Base-by-base conservation (phyloP, 2,329 filamentous ascomycete species). In the Tympanopsis confertula region DNA sequence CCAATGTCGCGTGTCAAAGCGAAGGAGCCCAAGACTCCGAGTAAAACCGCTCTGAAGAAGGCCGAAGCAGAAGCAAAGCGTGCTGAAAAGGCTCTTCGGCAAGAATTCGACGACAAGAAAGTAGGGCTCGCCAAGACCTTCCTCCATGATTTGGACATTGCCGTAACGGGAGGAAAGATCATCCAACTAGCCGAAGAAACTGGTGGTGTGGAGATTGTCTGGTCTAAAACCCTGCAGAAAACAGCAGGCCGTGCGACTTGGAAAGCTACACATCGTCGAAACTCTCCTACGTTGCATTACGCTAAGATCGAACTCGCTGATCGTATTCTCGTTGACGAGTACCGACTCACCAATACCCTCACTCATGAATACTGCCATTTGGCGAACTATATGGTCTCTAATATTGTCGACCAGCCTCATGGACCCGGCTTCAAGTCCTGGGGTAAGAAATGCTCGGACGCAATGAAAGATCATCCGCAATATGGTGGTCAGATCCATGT, bases 141-240 rank as follows among this genome's bases (percentile, higher is more conserved):
- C 49, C 51, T 72, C 5, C 38, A 43, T 2, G 61, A 65, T 32
- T 56, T 72, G 14, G 68, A 72, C 45, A 44, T 49, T 4, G 60
- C 47, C 13, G 60, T 71, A 39, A 57, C 59, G 1, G 42, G 47
- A 10, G 61, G 62, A 19, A 50, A 56, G 18, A 61, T 72, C 20
- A 41, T 47, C 12, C 40, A 46, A 2, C 53, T 68, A 20, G 54
- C 63, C 3, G 49, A 50, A 2, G 44, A 50, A 5, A 63, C 62
- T 4, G 66, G 67, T 22, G 68, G 68, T 26, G 62, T 71, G 12
- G 57, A 60, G 28, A 49, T 72, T 24, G 39, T 66, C 37, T 72
- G 68, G 68, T 66, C 56, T 44, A 66, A 65, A 35, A 71, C 61
- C 1, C 55, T 72, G 36, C 67, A 66, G 41, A 62, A 62, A 2